Evolutionary conservation across 331 rosid species (phyloP).

Genomic region (Telfairia occidentalis): DNA sequence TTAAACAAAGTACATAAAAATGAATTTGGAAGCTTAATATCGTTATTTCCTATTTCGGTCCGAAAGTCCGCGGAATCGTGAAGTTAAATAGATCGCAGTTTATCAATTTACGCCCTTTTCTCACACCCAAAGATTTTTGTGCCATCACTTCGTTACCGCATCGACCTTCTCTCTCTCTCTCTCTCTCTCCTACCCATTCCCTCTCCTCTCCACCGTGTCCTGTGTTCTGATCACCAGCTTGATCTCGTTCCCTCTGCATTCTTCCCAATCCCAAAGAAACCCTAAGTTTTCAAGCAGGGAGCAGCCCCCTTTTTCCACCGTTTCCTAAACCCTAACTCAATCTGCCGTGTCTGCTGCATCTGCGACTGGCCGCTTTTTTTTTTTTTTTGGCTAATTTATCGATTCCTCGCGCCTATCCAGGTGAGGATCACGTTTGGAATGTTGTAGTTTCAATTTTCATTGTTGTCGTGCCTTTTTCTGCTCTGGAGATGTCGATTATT

Average conservation of each 20-base stretch:
- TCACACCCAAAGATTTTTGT: neutral
- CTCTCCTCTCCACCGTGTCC: neutral
- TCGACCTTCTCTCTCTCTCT: slow-evolving; percentile 1
- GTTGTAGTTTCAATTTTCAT: neutral
- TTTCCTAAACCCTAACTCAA: slow-evolving; percentile 4
- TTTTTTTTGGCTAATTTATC: neutral
- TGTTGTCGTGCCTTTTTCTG: neutral
- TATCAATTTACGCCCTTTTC: neutral
- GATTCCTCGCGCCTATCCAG: neutral
- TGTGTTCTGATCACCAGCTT: neutral
- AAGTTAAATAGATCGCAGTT: neutral
- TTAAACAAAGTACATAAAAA: too few species aligned
- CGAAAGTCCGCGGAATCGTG: neutral
- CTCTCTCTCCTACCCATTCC: neutral
- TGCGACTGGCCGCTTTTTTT: neutral
- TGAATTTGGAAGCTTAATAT: neutral
- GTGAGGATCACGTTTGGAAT: slow-evolving; percentile 3
- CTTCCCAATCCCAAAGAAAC: neutral
- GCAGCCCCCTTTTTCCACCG: neutral
- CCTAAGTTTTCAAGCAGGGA: neutral
- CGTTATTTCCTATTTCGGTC: neutral
- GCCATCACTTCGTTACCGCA: neutral
- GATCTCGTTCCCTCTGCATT: neutral
- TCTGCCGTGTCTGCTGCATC: neutral
- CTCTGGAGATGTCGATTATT: neutral